A percentile compares a stretch with the other conserved stretches of the same genome.
These are phyloP conservation scores for Mycena metata DNA, from an alignment of 768 basidiomycete genomes.

Conservation along the genomic window DNA sequence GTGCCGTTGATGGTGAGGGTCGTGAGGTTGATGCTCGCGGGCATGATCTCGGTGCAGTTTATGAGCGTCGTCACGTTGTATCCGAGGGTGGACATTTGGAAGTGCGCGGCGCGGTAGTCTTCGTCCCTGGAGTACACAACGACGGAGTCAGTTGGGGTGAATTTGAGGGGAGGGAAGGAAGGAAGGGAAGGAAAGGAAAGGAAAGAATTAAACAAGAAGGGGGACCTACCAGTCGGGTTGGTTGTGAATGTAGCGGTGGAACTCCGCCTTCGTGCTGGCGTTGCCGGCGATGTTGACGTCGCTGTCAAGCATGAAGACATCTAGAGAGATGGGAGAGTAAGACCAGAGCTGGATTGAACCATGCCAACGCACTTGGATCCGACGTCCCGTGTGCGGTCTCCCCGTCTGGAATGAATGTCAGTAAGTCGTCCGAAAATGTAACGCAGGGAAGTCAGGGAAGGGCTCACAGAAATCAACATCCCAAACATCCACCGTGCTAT, in stretches of 20 bases:
- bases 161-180: no score
- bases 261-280: constrained; percentile 22
- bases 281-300: constrained; percentile 32
- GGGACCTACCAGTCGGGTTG: constrained; percentile 36
- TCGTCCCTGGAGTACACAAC: constrained; percentile 35
- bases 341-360: background rate
- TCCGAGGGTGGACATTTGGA: constrained; percentile 32
- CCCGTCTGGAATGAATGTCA: background rate
- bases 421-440: no score
- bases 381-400: background rate
- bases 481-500: constrained; percentile 34
- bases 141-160: background rate
- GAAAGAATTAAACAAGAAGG: no score
- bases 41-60: constrained; percentile 38
- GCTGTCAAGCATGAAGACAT: constrained; percentile 26
- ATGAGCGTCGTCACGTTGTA: constrained; percentile 21
- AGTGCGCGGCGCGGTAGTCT: constrained; percentile 35
- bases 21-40: constrained; percentile 32
- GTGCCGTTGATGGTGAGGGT: constrained; percentile 1
- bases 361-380: background rate
- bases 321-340: background rate
- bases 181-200: no score
- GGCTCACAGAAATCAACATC: constrained; percentile 34
- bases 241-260: constrained; percentile 28
- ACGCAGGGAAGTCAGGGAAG: background rate